A percentile compares a stretch with the other conserved stretches of the same genome.
Conservation (phyloP, 2,329 filamentous ascomycete genomes). For the Orbilia javanica region DNA sequence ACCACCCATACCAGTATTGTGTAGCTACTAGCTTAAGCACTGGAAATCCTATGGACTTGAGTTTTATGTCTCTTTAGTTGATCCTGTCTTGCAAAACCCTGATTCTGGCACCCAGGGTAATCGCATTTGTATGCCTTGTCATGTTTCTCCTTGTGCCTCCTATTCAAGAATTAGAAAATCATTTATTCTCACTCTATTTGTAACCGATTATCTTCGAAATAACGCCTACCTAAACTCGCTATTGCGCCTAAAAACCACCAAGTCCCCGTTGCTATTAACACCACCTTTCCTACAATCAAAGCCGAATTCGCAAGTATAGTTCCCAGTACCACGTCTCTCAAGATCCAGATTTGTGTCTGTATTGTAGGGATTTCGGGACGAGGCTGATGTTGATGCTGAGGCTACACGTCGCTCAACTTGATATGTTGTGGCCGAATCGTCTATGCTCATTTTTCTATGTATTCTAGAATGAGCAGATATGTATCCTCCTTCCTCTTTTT, state of each 20-base stretch:
- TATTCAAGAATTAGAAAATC: neutral
- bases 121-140: slow-evolving; percentile 1
- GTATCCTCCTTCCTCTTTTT: neutral
- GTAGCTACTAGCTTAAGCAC: too few relatives aligned
- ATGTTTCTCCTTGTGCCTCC: slow-evolving; percentile 4
- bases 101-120: neutral
- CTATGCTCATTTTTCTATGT: neutral
- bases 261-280: neutral
- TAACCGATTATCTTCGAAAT: neutral
- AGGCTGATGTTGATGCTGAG: neutral
- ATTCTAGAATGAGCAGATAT: neutral
- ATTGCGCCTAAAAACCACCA: neutral
- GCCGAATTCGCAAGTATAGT: neutral
- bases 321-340: slow-evolving; percentile 1
- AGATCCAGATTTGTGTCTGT: neutral
- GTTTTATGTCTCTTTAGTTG: neutral
- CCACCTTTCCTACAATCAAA: slow-evolving; percentile 1
- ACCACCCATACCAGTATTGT: too few relatives aligned
- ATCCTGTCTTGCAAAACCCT: neutral
- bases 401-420: neutral
- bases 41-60: neutral
- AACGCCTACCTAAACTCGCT: neutral
- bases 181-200: neutral
- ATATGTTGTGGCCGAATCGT: neutral
- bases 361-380: neutral